Percentiles rank a stretch among this genome's conserved stretches.
Conservation (phyloP, 805 yeast species). For the Metschnikowia continentalis region DNA sequence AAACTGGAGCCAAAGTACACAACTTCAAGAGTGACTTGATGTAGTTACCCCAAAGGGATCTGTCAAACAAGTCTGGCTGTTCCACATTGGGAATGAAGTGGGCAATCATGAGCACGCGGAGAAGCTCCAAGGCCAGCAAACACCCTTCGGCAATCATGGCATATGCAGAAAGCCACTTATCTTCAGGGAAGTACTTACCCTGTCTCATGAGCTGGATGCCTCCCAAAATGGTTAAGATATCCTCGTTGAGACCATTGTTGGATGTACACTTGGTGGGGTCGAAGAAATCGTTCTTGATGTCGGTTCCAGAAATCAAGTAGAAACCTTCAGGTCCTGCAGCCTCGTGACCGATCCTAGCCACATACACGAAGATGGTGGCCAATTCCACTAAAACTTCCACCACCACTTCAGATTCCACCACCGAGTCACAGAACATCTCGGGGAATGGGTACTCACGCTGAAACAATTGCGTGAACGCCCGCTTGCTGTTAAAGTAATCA, state of each 20-base stretch:
- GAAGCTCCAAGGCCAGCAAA: slow-evolving; percentile 49
- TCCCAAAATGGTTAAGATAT: slow-evolving; percentile 38
- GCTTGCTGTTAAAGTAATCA: slow-evolving; percentile 51
- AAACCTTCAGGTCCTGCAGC: slow-evolving; percentile 43
- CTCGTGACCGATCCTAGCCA: slow-evolving; percentile 47
- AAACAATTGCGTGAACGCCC: slow-evolving; percentile 65
- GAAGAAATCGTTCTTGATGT: slow-evolving; percentile 33
- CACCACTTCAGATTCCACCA: slow-evolving; percentile 61
- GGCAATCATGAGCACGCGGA: slow-evolving; percentile 45
- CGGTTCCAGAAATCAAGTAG: slow-evolving; percentile 32
- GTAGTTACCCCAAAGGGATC: slow-evolving; percentile 66
- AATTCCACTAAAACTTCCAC: slow-evolving; percentile 73
- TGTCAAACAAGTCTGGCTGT: slow-evolving; percentile 50
- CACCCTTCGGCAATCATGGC: slow-evolving; percentile 55
- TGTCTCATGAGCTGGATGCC: slow-evolving; percentile 50
- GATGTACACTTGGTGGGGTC: slow-evolving; percentile 41
- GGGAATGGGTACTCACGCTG: slow-evolving; percentile 64
- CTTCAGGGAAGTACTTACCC: slow-evolving; percentile 59
- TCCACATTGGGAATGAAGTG: slow-evolving; percentile 51
- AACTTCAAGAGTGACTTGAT: slow-evolving; percentile 53
- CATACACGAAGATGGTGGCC: slow-evolving; percentile 53
- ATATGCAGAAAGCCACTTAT: slow-evolving; percentile 69
- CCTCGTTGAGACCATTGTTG: slow-evolving; percentile 41
- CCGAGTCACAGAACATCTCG: slow-evolving; percentile 65
- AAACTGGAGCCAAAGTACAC: slow-evolving; percentile 63